Conservation (phyloP, 768 basidiomycete species). For the Boletellus ananiceps region DNA sequence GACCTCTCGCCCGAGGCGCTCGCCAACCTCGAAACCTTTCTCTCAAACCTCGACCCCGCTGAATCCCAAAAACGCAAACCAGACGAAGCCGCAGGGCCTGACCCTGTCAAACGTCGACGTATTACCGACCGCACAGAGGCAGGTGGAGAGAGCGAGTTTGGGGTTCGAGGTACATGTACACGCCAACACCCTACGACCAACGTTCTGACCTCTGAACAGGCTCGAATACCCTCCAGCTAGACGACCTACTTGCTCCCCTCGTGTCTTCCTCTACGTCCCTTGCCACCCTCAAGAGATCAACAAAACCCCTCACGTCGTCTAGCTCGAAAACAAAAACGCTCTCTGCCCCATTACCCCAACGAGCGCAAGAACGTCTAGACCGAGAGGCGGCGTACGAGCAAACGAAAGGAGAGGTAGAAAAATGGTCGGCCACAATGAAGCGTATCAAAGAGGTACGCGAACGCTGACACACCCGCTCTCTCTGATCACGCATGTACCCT, state of each 20-base stretch:
- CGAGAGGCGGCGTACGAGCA: slow-evolving; percentile 93
- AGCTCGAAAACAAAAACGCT: slow-evolving; percentile 57
- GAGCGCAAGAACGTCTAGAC: slow-evolving; percentile 85
- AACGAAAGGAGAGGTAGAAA: slow-evolving; percentile 87
- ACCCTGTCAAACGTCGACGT: slow-evolving; percentile 49
- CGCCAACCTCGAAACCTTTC: slow-evolving; percentile 65
- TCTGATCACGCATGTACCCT: background rate
- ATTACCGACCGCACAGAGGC: slow-evolving; percentile 72
- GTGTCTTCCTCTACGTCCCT: slow-evolving; percentile 56
- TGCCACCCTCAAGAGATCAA: slow-evolving; percentile 63
- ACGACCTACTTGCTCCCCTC: slow-evolving; percentile 74
- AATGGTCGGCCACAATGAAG: slow-evolving; percentile 92
- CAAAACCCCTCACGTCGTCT: slow-evolving; percentile 55
- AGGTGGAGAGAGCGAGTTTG: slow-evolving; percentile 80
- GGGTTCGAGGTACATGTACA: slow-evolving; percentile 43
- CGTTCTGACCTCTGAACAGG: slow-evolving; percentile 13
- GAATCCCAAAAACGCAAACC: slow-evolving; percentile 54
- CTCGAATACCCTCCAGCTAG: slow-evolving; percentile 52
- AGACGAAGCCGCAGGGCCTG: slow-evolving; percentile 21
- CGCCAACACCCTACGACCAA: background rate
- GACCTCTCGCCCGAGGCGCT: slow-evolving; percentile 53
- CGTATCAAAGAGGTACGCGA: slow-evolving; percentile 73
- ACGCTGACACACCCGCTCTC: background rate
- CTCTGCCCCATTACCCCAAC: slow-evolving; percentile 79
- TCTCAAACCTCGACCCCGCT: slow-evolving; percentile 57